These are phyloP conservation scores for Termitomyces sp. DNA, from an alignment of 768 basidiomycete species.

Conservation along the genomic window DNA sequence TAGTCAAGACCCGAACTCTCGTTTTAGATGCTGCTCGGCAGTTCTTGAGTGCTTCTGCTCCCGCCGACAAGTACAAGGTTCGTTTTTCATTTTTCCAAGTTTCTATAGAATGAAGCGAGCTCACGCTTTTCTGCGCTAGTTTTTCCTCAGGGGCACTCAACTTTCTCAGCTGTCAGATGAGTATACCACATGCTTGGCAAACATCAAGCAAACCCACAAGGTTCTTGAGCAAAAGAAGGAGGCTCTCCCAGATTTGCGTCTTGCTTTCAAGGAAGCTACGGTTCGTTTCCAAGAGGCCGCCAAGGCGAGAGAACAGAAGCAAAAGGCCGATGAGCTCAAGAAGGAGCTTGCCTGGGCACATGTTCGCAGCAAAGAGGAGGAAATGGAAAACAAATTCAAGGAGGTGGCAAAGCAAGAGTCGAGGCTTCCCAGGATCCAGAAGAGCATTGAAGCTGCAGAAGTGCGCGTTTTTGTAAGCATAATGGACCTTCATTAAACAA, in stretches of 20 bases:
- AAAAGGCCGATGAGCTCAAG: conserved; percentile 64
- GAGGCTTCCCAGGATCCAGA: conserved; percentile 33
- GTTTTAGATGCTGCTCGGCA: conserved; percentile 60
- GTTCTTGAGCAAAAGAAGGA: conserved; percentile 68
- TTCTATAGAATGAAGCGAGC: not conserved
- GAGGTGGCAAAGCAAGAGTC: conserved; percentile 28
- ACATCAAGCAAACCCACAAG: conserved; percentile 64
- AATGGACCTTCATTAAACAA: not conserved
- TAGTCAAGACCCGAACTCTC: not conserved
- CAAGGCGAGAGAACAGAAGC: conserved; percentile 65
- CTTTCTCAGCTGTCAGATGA: conserved; percentile 83
- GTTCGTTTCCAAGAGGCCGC: conserved; percentile 65
- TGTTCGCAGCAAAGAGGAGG: conserved; percentile 64
- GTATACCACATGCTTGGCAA: conserved; percentile 71
- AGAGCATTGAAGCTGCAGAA: conserved; percentile 24
- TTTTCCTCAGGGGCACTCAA: conserved; percentile 93
- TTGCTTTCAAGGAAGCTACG: conserved; percentile 49
- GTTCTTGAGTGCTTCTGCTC: conserved; percentile 79
- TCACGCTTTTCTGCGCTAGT: conserved; percentile 36
- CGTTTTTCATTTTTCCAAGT: not conserved
- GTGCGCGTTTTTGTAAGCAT: conserved; percentile 18
- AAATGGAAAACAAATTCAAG: conserved; percentile 32
- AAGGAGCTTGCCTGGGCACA: conserved; percentile 87
- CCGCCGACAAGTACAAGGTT: conserved; percentile 87
- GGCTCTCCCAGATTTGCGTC: conserved; percentile 70